These are phyloP conservation scores for Aquilaria agallochum DNA, from an alignment of 441 rosid species.

Conservation along the genomic window DNA sequence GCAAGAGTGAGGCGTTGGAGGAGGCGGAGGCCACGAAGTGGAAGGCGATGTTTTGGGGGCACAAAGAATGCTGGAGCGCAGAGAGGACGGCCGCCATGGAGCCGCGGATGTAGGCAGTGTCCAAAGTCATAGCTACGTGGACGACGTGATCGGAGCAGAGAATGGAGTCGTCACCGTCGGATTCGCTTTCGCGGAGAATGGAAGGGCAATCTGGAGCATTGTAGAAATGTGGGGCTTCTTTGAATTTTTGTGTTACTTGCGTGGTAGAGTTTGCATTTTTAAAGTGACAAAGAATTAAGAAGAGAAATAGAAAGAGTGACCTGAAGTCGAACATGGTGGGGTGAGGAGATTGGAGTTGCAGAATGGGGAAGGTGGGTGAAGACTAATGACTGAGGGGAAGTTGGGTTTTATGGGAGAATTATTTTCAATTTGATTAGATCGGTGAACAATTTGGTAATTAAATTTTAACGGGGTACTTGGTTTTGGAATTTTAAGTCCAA, in stretches of 20 bases:
- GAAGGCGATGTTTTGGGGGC: conserved; percentile 79
- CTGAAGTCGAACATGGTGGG: conserved; percentile 23
- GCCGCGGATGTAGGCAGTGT: conserved; percentile 79
- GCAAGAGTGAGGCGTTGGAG: conserved; percentile 48
- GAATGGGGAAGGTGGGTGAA: no score
- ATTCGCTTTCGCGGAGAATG: conserved; percentile 14
- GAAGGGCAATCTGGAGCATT: conserved; percentile 71
- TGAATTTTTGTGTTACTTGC: conserved; percentile 40
- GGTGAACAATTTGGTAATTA: conserved; percentile 1
- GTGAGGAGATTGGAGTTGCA: no score
- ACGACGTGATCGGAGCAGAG: conserved; percentile 60
- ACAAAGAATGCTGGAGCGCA: conserved; percentile 81
- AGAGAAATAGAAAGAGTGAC: conserved; percentile 13
- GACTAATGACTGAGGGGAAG: background rate
- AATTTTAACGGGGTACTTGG: background rate
- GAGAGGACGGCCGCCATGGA: conserved; percentile 91
- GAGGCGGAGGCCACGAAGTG: conserved; percentile 78
- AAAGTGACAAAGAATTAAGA: conserved; percentile 8
- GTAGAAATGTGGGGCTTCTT: conserved; percentile 91
- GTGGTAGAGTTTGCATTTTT: conserved; percentile 20
- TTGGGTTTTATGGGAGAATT: background rate
- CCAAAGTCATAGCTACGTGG: conserved; percentile 90
- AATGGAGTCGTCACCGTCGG: conserved; percentile 15
- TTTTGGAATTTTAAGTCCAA: conserved; percentile 8
- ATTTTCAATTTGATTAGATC: no score